A percentile compares a stretch with the other conserved stretches of the same genome.
Evolutionary conservation across 805 yeast genomes (phyloP).

Genomic region (Millerago galiae): DNA sequence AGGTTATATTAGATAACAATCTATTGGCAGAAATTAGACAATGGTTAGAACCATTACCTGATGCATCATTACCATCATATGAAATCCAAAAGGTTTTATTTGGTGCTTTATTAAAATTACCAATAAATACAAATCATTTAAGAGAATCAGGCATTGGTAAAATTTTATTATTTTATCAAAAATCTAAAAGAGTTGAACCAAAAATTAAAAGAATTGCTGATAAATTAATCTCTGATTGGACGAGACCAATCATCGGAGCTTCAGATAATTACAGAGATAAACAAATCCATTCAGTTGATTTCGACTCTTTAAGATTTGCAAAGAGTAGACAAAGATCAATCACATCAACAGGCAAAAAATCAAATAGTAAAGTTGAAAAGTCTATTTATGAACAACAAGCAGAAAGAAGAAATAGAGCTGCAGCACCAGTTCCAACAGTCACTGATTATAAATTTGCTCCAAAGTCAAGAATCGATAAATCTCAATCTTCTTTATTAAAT

Average conservation of each 20-base stretch:
- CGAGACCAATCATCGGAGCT: constrained; percentile 94
- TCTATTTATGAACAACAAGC: constrained; percentile 85
- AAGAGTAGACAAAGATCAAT: constrained; percentile 10
- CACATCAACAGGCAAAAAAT: constrained; percentile 12
- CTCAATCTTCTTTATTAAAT: constrained; percentile 29
- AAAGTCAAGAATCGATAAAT: constrained; percentile 46
- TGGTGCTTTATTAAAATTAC: constrained; percentile 64
- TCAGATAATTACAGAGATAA: constrained; percentile 92
- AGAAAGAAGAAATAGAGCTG: constrained; percentile 87
- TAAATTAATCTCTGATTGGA: constrained; percentile 92
- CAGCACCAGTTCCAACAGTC: constrained; percentile 88
- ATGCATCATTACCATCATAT: constrained; percentile 95
- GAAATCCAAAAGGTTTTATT: constrained; percentile 89
- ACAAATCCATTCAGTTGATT: constrained; percentile 60
- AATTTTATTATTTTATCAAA: constrained; percentile 87
- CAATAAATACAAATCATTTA: constrained; percentile 91
- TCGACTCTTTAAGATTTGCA: constrained; percentile 38
- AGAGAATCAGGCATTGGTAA: constrained; percentile 94
- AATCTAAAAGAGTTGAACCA: constrained; percentile 84
- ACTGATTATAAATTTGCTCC: constrained; percentile 91
- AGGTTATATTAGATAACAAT: constrained; percentile 90
- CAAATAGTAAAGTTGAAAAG: constrained; percentile 30
- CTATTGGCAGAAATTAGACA: constrained; percentile 86
- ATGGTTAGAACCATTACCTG: constrained; percentile 98
- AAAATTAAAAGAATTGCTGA: constrained; percentile 84